Evolutionary conservation across 306 rosid species (phyloP), one percentile per base, ranked within the genome.

Genomic region (Crataegus laevigata): DNA sequence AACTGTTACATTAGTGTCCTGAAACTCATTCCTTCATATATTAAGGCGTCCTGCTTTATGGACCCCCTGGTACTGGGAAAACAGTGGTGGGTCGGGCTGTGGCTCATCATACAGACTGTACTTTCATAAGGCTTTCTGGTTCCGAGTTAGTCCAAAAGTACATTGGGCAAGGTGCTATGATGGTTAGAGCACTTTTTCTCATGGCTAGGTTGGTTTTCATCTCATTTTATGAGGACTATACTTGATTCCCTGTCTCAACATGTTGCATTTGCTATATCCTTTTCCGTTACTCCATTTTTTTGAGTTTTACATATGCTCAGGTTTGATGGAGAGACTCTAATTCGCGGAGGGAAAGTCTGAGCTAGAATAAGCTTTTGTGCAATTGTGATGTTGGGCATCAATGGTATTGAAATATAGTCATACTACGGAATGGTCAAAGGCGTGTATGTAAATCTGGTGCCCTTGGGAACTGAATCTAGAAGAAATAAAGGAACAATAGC

Each of bases 51-150:
- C 29, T 57, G 29, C 62, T 57, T 22, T 57, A 57, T 3, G 62
- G 62, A 11, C 29, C 29, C 0, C 29, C 62, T 57, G 62, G 62
- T 4, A 57, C 62, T 22, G 62, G 62, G 28, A 57, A 57, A 22
- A 57, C 62, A n/a, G 0, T 57, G 26, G 4, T 57, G 26, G 62
- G 29, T 57, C 29, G 29, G 14, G 62, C 29, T 10, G 62, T 57
- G 9, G 62, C 29, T 57, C 26, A 57, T 57, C 28, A 57, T 0
- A n/a, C 29, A 0, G 4, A 94, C 68, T 94, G 97, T 81, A 94
- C 98, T 12, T 94, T 94, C 84, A 94, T 94, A 88, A 90, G 98
- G 87, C 96, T 94, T 77, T 94, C 97, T 75, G 98, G 98, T 58
- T 94, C 98, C 73, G 97, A 91, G 77, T 78, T 94, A 43, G 98